phyloP scores from a whole-genome alignment of 176 grass and related monocot species.

The Stipa capillata region DNA sequence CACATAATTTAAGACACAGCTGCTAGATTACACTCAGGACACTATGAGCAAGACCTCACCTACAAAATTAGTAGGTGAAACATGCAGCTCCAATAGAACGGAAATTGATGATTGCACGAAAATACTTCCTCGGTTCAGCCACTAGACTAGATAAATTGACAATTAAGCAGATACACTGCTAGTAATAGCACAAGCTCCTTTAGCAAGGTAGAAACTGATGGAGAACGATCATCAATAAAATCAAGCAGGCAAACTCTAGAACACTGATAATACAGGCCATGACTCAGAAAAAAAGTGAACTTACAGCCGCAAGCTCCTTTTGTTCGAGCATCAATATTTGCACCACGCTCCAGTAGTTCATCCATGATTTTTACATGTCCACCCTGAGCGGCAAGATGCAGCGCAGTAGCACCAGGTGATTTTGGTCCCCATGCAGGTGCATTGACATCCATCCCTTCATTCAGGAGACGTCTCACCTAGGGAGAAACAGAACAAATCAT shows the following conservation, averaged over 20 bases:
- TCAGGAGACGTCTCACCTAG: constrained; percentile 71
- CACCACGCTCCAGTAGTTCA: constrained; percentile 85
- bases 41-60: background rate
- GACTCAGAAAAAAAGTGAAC: background rate
- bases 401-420: constrained; percentile 64
- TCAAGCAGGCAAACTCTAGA: background rate
- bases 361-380: constrained; percentile 91
- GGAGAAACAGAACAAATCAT: background rate
- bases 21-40: background rate
- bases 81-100: background rate
- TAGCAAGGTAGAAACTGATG: background rate
- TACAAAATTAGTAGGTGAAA: background rate
- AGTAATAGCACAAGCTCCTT: background rate
- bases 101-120: background rate
- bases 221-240: background rate
- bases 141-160: background rate
- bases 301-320: constrained; percentile 98
- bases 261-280: background rate
- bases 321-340: constrained; percentile 92
- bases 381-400: constrained; percentile 93
- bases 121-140: background rate
- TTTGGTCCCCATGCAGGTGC: constrained; percentile 73
- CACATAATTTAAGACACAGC: background rate
- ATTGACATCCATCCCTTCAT: constrained; percentile 80
- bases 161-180: background rate